Evolutionary conservation across 257 asterid genomes (phyloP).

Genomic region (Sherardia arvensis): DNA sequence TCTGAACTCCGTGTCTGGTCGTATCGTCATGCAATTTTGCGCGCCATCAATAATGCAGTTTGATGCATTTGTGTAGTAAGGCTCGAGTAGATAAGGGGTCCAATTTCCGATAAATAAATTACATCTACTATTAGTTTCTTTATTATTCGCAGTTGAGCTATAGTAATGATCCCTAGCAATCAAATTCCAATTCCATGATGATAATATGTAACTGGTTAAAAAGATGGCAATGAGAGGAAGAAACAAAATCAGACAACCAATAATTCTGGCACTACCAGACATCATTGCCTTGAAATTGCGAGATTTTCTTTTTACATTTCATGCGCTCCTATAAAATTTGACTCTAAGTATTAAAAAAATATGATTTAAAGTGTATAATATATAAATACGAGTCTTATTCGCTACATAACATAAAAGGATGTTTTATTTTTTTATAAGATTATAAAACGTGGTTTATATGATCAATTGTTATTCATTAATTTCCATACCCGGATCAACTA

Average conservation of each 20-base stretch:
- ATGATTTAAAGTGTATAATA: background rate
- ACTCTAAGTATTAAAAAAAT: too few relatives aligned
- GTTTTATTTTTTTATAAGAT: background rate
- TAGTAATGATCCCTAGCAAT: background rate
- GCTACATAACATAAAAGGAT: background rate
- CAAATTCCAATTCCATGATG: background rate
- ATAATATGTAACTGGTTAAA: background rate
- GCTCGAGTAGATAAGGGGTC: constrained; percentile 41
- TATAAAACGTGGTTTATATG: background rate
- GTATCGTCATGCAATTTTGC: constrained; percentile 25
- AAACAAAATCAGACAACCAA: background rate
- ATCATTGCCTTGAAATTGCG: too few relatives aligned
- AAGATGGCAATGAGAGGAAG: background rate
- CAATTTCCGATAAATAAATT: constrained; percentile 50
- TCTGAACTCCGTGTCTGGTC: constrained; percentile 22
- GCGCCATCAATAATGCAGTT: constrained; percentile 25
- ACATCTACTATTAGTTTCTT: background rate
- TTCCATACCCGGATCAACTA: too few relatives aligned
- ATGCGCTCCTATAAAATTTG: too few relatives aligned
- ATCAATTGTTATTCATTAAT: too few relatives aligned
- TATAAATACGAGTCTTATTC: background rate
- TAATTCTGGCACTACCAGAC: background rate
- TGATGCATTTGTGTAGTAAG: constrained; percentile 44
- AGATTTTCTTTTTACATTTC: too few relatives aligned
- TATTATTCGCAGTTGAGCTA: background rate